Base-by-base conservation (phyloP, 2,329 filamentous ascomycete species). In the Sclerotinia borealis region DNA sequence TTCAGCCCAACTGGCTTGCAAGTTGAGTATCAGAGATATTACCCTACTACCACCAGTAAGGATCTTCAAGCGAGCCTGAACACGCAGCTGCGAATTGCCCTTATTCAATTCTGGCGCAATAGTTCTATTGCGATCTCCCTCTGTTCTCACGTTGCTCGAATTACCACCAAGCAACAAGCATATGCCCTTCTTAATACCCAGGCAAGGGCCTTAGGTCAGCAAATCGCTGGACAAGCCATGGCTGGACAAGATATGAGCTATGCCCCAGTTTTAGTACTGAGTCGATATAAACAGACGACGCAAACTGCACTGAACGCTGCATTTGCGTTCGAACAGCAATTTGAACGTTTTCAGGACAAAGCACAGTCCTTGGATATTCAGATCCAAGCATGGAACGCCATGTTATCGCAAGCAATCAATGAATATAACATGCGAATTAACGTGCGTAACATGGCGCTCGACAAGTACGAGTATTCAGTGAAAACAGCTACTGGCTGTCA, bases 311-410 rank as follows among this genome's bases (percentile, higher is more conserved):
- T 56, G 10, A 56, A 45, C 17, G 52, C 52, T 22, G 52, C 52
- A 3, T 6, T 31, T 31, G 52, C 52, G 9, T 56, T 56, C 5
- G 52, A 56, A 34, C 11, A 45, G 4, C 52, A 56, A 22, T 56
- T 56, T 34, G 52, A 56, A 17, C 52, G 52, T 31, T 56, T 56
- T 17, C 27, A 45, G 39, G 52, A 56, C n/a, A 56, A 56, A 43
- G 27, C 52, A 22, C 17, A 43, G 39, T 56, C 52, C 25, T 45
- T 56, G 39, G 39, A 56, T 19, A 22, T 1, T 45, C 52, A 56
- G 11, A 56, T 56, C 15, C 52, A 56, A 45, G 27, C 52, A 43
- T 56, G 52, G 52, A 56, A 56, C 27, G 11, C 29, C 11, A 56
- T 56, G 52, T 45, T 56, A 7, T 43, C 52, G 7, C 52, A 56